These are phyloP conservation scores for Hericium rajendrae DNA, from an alignment of 768 basidiomycete genomes.

Conservation along the genomic window DNA sequence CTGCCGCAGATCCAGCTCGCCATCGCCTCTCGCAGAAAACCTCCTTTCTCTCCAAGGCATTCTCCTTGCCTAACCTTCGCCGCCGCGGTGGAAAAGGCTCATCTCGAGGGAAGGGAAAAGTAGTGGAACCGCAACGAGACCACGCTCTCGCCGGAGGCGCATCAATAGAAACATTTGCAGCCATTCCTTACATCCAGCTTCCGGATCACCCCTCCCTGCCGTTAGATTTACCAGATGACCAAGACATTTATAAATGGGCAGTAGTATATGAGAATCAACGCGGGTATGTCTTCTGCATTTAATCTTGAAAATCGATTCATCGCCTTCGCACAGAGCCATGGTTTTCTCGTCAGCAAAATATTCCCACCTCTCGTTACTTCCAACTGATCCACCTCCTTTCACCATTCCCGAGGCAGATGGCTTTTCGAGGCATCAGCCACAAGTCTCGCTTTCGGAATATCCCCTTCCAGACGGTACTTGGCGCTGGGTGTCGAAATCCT, in stretches of 20 bases:
- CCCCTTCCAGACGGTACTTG: conserved; percentile 74
- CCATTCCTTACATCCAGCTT: conserved; percentile 2
- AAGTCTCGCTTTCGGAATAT: conserved; percentile 50
- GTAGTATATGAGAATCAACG: conserved; percentile 76
- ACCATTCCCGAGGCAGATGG: conserved; percentile 39
- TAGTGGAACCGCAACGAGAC: too few relatives aligned
- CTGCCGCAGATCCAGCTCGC: conserved; percentile 36
- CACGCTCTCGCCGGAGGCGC: neutral
- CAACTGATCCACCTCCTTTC: conserved; percentile 64
- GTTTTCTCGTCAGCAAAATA: conserved; percentile 68
- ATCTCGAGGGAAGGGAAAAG: neutral
- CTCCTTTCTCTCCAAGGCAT: conserved; percentile 5
- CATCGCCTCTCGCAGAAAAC: conserved; percentile 31
- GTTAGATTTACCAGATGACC: conserved; percentile 16
- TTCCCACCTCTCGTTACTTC: conserved; percentile 59
- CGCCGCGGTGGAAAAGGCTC: neutral
- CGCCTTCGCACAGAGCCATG: conserved; percentile 34
- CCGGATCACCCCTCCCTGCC: neutral
- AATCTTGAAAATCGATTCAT: neutral
- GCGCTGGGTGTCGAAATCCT: conserved; percentile 70
- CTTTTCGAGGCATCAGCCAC: conserved; percentile 34
- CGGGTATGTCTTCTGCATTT: conserved; percentile 35
- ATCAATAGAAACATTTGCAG: neutral
- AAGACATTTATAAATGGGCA: conserved; percentile 66
- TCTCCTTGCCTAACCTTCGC: conserved; percentile 7